Evolutionary conservation across 768 basidiomycete genomes (phyloP).

Genomic region (Podaxis sp.): DNA sequence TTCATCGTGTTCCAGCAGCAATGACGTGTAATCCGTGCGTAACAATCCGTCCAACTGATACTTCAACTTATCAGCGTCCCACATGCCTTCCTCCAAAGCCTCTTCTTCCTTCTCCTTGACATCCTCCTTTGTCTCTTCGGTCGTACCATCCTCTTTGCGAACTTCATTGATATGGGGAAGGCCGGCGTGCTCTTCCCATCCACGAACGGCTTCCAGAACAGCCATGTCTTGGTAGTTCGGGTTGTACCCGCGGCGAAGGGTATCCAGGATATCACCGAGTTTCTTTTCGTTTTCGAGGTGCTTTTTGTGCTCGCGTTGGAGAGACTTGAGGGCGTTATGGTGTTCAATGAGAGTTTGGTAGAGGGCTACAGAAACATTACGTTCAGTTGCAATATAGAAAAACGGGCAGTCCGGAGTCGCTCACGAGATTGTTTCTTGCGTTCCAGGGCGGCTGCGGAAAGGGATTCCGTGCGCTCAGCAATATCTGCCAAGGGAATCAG

Average conservation of each 20-base stretch:
- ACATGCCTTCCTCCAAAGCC: conserved; percentile 52
- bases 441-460: conserved; percentile 78
- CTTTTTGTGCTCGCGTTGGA: conserved; percentile 67
- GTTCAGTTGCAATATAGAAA: not conserved
- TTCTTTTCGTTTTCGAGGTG: conserved; percentile 71
- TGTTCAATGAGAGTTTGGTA: conserved; percentile 74
- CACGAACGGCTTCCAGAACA: conserved; percentile 92
- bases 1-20: conserved; percentile 77
- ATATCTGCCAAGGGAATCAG: conserved; percentile 45
- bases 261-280: conserved; percentile 78
- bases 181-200: conserved; percentile 77
- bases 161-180: conserved; percentile 71
- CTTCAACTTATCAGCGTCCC: conserved; percentile 57
- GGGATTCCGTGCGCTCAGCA: conserved; percentile 70
- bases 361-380: conserved; percentile 48
- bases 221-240: conserved; percentile 99
- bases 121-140: conserved; percentile 27
- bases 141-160: conserved; percentile 38
- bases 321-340: conserved; percentile 67
- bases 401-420: conserved; percentile 20
- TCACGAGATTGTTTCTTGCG: conserved; percentile 83
- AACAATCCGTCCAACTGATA: conserved; percentile 53
- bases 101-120: conserved; percentile 37
- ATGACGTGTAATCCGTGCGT: conserved; percentile 62
- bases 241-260: conserved; percentile 84